A percentile compares a stretch with the other conserved stretches of the same genome.
Conservation (phyloP, 1,139 yeast genomes). For the Sugiyamaella pinicola region DNA sequence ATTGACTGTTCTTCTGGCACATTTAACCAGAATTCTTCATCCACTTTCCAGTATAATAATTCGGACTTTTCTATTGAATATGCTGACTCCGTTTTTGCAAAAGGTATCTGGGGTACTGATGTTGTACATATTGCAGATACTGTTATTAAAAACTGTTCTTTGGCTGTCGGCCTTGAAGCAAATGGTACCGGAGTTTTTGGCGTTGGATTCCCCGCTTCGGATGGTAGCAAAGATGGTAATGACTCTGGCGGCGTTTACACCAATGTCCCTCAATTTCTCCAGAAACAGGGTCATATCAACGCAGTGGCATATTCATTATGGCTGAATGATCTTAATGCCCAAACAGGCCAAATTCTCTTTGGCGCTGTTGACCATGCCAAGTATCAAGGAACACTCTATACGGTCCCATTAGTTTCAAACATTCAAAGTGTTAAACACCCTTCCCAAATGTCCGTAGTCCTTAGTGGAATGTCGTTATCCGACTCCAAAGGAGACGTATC, state of each 20-base stretch:
- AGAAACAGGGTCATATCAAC: constrained; percentile 39
- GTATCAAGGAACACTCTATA: constrained; percentile 46
- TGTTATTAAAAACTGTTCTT: constrained; percentile 44
- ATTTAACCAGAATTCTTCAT: constrained; percentile 29
- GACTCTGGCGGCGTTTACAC: constrained; percentile 11
- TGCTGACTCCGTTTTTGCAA: constrained; percentile 62
- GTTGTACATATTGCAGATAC: constrained; percentile 46
- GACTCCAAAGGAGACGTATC: constrained; percentile 19
- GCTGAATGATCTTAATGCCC: constrained; percentile 46
- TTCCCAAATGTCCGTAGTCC: constrained; percentile 29
- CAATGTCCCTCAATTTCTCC: constrained; percentile 22
- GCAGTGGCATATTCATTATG: constrained; percentile 56
- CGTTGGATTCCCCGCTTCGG: constrained; percentile 20
- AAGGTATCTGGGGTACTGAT: constrained; percentile 66
- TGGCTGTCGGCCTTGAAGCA: constrained; percentile 9
- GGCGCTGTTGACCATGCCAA: constrained; percentile 62
- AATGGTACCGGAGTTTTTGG: constrained; percentile 14
- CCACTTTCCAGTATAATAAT: constrained; percentile 20
- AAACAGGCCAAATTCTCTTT: constrained; percentile 52
- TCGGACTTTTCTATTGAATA: constrained; percentile 52
- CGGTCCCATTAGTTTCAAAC: constrained; percentile 34
- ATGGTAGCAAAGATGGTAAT: constrained; percentile 2
- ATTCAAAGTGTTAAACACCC: constrained; percentile 23
- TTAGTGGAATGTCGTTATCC: constrained; percentile 25
- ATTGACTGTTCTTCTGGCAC: constrained; percentile 15